Evolutionary conservation across 352 stramenopile species (phyloP).

Genomic region (Blastocystis sp.): DNA sequence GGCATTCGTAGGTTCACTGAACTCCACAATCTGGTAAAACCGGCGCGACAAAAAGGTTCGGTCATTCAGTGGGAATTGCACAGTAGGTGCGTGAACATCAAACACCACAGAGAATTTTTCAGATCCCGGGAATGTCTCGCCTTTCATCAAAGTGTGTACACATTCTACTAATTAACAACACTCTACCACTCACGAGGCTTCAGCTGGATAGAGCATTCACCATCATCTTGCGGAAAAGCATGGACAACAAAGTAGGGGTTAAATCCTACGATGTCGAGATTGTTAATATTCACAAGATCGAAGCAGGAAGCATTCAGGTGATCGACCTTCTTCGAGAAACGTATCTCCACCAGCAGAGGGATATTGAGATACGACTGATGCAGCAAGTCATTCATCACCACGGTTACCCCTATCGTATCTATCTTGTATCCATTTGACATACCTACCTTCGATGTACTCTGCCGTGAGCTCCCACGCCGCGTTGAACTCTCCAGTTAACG

Average conservation of each 20-base stretch:
- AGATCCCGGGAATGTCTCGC: background rate
- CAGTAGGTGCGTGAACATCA: background rate
- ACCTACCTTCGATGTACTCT: background rate
- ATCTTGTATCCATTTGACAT: background rate
- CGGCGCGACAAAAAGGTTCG: background rate
- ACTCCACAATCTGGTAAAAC: background rate
- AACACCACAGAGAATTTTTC: background rate
- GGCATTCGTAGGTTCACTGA: background rate
- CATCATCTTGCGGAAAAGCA: background rate
- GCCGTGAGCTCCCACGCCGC: background rate
- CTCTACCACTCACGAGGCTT: background rate
- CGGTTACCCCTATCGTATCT: background rate
- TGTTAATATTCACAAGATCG: background rate
- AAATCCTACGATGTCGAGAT: background rate
- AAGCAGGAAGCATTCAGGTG: slow-evolving; percentile 19
- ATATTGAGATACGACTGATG: background rate
- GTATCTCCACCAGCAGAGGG: background rate
- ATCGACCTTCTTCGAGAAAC: background rate
- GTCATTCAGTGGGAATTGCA: background rate
- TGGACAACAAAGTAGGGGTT: slow-evolving; percentile 28
- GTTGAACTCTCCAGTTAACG: background rate
- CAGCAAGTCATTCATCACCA: background rate
- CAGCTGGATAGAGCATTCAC: background rate
- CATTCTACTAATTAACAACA: background rate
- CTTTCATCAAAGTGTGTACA: background rate